Conservation (phyloP, 768 basidiomycete genomes). For the Phanerodontia chrysosporium region DNA sequence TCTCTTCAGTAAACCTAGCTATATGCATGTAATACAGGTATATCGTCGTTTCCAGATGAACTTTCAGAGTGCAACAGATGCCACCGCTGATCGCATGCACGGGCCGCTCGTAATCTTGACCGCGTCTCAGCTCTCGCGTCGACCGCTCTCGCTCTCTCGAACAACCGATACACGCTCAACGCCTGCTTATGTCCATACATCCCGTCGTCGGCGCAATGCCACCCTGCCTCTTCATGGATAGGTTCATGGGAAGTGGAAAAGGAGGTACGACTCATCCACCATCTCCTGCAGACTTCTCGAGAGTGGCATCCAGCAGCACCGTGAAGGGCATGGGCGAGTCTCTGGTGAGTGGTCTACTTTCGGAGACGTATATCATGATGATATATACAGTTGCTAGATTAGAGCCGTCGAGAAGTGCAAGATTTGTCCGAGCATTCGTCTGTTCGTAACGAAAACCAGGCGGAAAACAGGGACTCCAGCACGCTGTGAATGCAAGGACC, state of each 20-base stretch:
- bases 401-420: neutral
- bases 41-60: slow-evolving; percentile 78
- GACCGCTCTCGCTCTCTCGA: too few species aligned
- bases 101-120: too few species aligned
- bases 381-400: neutral
- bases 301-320: neutral
- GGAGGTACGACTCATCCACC: neutral
- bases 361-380: neutral
- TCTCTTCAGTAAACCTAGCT: neutral
- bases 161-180: neutral
- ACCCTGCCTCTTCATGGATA: neutral
- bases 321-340: neutral
- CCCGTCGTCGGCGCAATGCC: neutral
- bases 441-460: neutral
- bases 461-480: neutral
- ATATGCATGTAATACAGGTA: slow-evolving; percentile 35
- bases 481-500: too few species aligned
- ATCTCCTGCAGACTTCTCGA: neutral
- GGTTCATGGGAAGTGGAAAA: neutral
- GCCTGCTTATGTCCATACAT: neutral
- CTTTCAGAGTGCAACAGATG: slow-evolving; percentile 47
- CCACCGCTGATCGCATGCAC: too few species aligned
- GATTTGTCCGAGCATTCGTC: neutral
- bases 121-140: too few species aligned
- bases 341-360: neutral